Evolutionary conservation across 352 stramenopile genomes (phyloP).

Genomic region (Pythium volutum): DNA sequence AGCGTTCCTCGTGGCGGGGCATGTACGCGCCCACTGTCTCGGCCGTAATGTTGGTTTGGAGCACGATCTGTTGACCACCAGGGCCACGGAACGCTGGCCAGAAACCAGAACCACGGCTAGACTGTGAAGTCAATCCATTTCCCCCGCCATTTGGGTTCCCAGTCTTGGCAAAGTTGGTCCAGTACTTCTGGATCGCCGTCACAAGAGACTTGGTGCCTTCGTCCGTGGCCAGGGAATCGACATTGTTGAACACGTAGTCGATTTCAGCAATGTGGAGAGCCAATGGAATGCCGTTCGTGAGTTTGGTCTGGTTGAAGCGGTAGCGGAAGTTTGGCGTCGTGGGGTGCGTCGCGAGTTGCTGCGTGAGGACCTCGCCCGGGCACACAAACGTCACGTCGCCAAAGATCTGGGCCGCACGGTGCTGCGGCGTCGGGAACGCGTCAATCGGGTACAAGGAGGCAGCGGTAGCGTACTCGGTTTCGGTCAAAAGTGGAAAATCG

Average conservation of each 20-base stretch:
- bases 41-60: conserved; percentile 5
- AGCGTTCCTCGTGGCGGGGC: conserved; percentile 17
- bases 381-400: conserved; percentile 15
- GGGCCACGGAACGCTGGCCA: neutral
- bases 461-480: neutral
- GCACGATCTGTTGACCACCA: conserved; percentile 12
- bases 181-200: conserved; percentile 13
- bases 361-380: conserved; percentile 12
- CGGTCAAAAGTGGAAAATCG: neutral
- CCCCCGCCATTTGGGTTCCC: conserved; percentile 15
- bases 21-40: conserved; percentile 22
- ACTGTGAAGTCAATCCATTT: no score
- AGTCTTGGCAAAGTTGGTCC: conserved; percentile 22
- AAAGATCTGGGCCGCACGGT: conserved; percentile 7
- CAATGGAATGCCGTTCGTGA: neutral
- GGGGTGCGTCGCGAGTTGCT: neutral
- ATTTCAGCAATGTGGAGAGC: conserved; percentile 14
- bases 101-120: no score
- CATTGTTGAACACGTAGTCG: conserved; percentile 16
- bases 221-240: neutral
- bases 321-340: conserved; percentile 18
- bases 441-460: conserved; percentile 4
- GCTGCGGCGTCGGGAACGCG: conserved; percentile 3
- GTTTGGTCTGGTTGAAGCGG: conserved; percentile 17
- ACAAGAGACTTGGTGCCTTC: neutral